A percentile compares a stretch with the other conserved stretches of the same genome.
These are phyloP conservation scores for Ambrosiella xylebori DNA, from an alignment of 2,329 filamentous ascomycete species.

Conservation along the genomic window DNA sequence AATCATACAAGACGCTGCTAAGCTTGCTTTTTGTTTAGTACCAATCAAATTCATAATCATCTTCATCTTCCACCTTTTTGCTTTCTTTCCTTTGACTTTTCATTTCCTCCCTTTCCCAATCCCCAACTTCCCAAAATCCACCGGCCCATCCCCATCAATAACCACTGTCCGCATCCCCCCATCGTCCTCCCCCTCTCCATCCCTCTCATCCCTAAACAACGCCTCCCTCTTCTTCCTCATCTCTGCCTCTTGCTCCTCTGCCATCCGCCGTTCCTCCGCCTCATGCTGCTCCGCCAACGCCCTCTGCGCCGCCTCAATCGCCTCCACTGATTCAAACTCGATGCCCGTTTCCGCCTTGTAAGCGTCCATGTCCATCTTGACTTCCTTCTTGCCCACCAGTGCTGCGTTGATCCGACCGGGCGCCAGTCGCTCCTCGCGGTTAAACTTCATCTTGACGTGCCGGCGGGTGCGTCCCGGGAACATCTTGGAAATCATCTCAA, in stretches of 20 bases:
- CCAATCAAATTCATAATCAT: too few species aligned
- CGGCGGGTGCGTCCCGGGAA: slow-evolving; percentile 55
- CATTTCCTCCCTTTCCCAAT: neutral
- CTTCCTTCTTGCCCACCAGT: slow-evolving; percentile 41
- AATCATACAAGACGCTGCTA: too few species aligned
- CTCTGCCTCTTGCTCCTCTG: slow-evolving; percentile 31
- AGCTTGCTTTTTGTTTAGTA: too few species aligned
- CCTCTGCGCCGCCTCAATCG: slow-evolving; percentile 38
- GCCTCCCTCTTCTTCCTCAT: slow-evolving; percentile 31
- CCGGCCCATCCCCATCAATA: neutral
- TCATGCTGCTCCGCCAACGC: slow-evolving; percentile 29
- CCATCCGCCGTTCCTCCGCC: slow-evolving; percentile 25
- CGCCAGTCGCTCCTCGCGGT: slow-evolving; percentile 55
- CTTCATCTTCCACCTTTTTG: too few species aligned
- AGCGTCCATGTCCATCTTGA: slow-evolving; percentile 41
- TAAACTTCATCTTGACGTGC: slow-evolving; percentile 69
- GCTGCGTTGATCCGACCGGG: slow-evolving; percentile 46
- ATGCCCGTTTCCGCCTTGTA: slow-evolving; percentile 37
- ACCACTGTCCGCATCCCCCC: neutral
- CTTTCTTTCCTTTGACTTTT: neutral
- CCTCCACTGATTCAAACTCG: slow-evolving; percentile 37
- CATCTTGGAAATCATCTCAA: slow-evolving; percentile 61
- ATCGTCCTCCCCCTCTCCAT: slow-evolving; percentile 16
- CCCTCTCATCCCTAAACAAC: slow-evolving; percentile 28
- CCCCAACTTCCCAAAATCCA: neutral